These are phyloP conservation scores for Nidula niveotomentosa DNA, from an alignment of 1,284 basidiomycete species.

Conservation along the genomic window DNA sequence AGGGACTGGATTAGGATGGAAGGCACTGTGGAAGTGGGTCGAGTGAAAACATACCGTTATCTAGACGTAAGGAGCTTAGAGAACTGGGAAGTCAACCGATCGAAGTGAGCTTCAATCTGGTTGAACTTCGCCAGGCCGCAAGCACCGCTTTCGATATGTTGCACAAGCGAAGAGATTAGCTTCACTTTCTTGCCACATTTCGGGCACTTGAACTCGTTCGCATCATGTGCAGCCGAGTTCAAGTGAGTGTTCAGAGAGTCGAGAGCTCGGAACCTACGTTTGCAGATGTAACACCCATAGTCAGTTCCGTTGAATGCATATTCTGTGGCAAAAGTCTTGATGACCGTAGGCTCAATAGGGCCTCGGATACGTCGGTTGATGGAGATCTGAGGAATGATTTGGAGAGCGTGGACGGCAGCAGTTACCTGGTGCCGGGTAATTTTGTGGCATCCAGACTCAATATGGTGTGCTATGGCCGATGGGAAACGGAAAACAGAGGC, in stretches of 20 bases:
- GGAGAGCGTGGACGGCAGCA: slow-evolving; percentile 26
- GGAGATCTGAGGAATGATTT: slow-evolving; percentile 33
- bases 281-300: slow-evolving; percentile 41
- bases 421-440: slow-evolving; percentile 34
- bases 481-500: slow-evolving; percentile 26
- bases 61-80: background rate
- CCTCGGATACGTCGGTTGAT: slow-evolving; percentile 23
- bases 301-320: slow-evolving; percentile 34
- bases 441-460: slow-evolving; percentile 35
- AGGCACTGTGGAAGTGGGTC: too few relatives aligned
- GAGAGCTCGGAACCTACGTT: slow-evolving; percentile 26
- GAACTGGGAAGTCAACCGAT: slow-evolving; percentile 7
- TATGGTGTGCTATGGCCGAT: slow-evolving; percentile 34
- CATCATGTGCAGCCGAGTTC: slow-evolving; percentile 35
- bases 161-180: slow-evolving; percentile 25
- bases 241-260: slow-evolving; percentile 36
- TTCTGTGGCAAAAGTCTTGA: slow-evolving; percentile 25
- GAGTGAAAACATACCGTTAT: too few relatives aligned
- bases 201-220: slow-evolving; percentile 40
- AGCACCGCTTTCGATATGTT: slow-evolving; percentile 14
- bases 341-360: slow-evolving; percentile 5
- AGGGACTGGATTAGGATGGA: too few relatives aligned
- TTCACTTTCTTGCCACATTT: slow-evolving; percentile 32
- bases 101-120: slow-evolving; percentile 8
- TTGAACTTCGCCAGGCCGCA: slow-evolving; percentile 11